Base-by-base conservation (phyloP, 768 basidiomycete species). In the Boletus reticuloceps region DNA sequence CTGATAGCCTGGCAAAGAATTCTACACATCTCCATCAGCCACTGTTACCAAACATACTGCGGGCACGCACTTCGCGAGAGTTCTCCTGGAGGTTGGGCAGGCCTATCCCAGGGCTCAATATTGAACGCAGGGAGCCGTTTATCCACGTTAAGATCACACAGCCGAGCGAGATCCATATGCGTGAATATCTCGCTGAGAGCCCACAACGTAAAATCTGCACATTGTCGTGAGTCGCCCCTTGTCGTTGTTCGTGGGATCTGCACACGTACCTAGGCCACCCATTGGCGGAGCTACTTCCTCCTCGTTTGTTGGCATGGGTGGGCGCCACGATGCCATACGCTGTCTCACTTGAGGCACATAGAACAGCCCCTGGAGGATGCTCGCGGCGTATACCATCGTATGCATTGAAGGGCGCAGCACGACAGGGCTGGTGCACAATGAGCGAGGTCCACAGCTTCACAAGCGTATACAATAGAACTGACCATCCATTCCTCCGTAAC, bases 331-430 rank as follows among this genome's bases (percentile, higher is more conserved):
- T 3, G 78, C 69, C 47, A 77, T 65, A 5, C 69, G 69, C 44
- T 71, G 61, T 25, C 86, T 77, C 42, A 91, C 79, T 77, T 91
- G 89, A 3, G 89, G 89, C 6, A 91, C 77, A 55, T 79, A 81
- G 64, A 81, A 89, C 5, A 91, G 62, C 0, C 81, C 82, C 32
- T 66, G 59, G 57, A 72, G 53, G 49, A 89, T 78, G 63, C 89
- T 70, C 1, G 84, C 81, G 22, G 85, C 84, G 57, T 88, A 85
- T 3, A 79, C 78, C 27, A 81, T 70, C 1, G 74, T 71, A 1
- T 82, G 69, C 20, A 67, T 61, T 19, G 82, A 79, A 1, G 87
- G 79, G 22, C 89, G 86, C 20, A 91, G 61, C 9, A 85, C 85
- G 32, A 91, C 78, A 13, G 89, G 89, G n/a, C 89, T 91, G 51